Evolutionary conservation across 2,329 filamentous ascomycete genomes (phyloP).

Genomic region (Pseudopithomyces chartarum): DNA sequence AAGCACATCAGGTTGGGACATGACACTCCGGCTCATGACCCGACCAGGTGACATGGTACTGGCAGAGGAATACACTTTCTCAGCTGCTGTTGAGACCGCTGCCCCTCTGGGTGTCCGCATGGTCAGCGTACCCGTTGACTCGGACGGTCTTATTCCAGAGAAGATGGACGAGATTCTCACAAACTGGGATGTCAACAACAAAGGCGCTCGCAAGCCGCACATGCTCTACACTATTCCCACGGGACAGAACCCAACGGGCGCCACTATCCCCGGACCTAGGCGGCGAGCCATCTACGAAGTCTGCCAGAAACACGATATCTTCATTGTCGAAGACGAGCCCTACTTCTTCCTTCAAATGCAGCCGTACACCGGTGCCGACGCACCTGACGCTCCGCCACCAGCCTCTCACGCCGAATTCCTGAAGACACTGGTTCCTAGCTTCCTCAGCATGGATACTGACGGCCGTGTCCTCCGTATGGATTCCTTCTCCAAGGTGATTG

Average conservation of each 20-base stretch:
- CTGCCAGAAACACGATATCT: constrained; percentile 81
- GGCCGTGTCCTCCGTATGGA: constrained; percentile 90
- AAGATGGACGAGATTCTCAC: constrained; percentile 66
- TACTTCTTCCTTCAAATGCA: constrained; percentile 95
- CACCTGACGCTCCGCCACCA: constrained; percentile 60
- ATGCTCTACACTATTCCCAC: constrained; percentile 76
- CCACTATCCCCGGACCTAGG: constrained; percentile 73
- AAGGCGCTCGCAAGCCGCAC: constrained; percentile 66
- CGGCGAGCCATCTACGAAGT: constrained; percentile 76
- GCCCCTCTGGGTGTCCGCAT: constrained; percentile 66
- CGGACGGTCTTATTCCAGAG: constrained; percentile 66
- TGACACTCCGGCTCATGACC: constrained; percentile 81
- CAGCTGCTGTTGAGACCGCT: constrained; percentile 72
- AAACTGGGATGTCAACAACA: constrained; percentile 65
- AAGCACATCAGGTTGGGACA: constrained; percentile 84
- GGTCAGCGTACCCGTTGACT: constrained; percentile 68
- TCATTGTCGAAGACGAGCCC: constrained; percentile 90
- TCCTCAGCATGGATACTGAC: constrained; percentile 80
- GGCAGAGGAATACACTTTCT: constrained; percentile 91
- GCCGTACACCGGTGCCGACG: constrained; percentile 65
- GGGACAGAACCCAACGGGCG: constrained; percentile 89
- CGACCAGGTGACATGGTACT: constrained; percentile 76
- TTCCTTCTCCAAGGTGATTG: constrained; percentile 89
- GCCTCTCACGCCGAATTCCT: constrained; percentile 74
- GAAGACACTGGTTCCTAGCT: constrained; percentile 71